Evolutionary conservation across 768 basidiomycete genomes (phyloP).

Genomic region (Exidia glandulosa): DNA sequence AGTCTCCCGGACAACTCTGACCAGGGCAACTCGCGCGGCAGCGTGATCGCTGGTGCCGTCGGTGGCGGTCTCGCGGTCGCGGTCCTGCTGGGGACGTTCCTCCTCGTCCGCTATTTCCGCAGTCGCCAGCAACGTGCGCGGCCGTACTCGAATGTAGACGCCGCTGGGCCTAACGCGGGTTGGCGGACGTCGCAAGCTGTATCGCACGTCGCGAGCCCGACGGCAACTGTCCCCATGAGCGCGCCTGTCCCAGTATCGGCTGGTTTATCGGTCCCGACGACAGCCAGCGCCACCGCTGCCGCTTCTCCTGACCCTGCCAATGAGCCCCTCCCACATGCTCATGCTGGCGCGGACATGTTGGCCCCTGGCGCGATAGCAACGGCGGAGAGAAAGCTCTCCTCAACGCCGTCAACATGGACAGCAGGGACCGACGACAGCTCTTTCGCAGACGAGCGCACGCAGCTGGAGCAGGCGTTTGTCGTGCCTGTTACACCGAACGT

Average conservation of each 20-base stretch:
- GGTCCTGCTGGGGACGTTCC: neutral
- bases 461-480: neutral
- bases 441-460: neutral
- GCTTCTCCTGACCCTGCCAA: too few relatives aligned
- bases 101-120: neutral
- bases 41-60: neutral
- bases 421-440: neutral
- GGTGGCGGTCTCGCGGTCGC: neutral
- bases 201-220: neutral
- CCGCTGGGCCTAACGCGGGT: neutral
- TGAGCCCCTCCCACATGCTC: neutral
- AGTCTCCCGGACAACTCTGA: neutral
- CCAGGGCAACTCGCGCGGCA: neutral
- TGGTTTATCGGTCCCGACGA: too few relatives aligned
- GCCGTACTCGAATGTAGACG: neutral
- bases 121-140: neutral
- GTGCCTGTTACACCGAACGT: neutral
- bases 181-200: neutral
- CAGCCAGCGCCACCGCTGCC: too few relatives aligned
- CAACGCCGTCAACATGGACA: neutral
- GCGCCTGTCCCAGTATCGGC: neutral
- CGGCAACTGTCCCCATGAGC: neutral
- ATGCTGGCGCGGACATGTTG: neutral
- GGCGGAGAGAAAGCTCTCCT: neutral
- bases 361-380: neutral